Base-by-base conservation (phyloP, 2,329 filamentous ascomycete species). In the Colletotrichum sojae region DNA sequence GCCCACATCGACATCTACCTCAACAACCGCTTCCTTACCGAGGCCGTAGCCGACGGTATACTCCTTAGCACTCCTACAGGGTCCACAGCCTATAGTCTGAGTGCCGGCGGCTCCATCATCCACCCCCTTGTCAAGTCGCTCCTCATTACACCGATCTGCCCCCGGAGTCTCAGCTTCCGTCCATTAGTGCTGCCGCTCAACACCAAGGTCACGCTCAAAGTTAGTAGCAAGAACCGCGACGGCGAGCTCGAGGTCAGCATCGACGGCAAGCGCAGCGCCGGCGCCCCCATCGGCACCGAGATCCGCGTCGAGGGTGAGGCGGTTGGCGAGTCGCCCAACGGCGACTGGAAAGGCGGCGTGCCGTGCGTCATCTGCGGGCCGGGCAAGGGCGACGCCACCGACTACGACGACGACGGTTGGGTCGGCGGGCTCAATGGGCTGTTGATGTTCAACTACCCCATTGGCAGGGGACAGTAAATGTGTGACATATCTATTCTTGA, bases 381-480 rank as follows among this genome's bases (percentile, higher is more conserved):
- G 72, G 82, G 73, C 75, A 85, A 74, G 83, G 86, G 73, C 73
- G 78, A 78, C 45, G 74, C 75, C 5, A 81, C 83, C 2, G 88
- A 91, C 3, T 72, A 66, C 71, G 88, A 91, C 53, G 94, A 98
- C 75, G 95, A 98, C 79, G 94, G 95, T 18, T 99, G 96, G 96
- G 95, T 99, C 2, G 95, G 95, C 1, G 95, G 96, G 0, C 81
- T 99, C 76, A 99, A 97, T 77, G 94, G 94, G 10, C 78, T 98
- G 76, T 82, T 99, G 74, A 99, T 99, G 83, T 99, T 98, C 79
- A 99, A 99, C 79, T 94, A 97, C 82, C 95, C 95, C 0, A 98
- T 98, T 84, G 96, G 96, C 1, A 60, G 71, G 51, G 69, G 71
- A 16, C 57, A 69, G 46, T 66, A 39, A 60, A 48, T 36, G 10